These are phyloP conservation scores for Colletotrichum paranaense DNA, from an alignment of 2,329 filamentous ascomycete species.

Conservation along the genomic window DNA sequence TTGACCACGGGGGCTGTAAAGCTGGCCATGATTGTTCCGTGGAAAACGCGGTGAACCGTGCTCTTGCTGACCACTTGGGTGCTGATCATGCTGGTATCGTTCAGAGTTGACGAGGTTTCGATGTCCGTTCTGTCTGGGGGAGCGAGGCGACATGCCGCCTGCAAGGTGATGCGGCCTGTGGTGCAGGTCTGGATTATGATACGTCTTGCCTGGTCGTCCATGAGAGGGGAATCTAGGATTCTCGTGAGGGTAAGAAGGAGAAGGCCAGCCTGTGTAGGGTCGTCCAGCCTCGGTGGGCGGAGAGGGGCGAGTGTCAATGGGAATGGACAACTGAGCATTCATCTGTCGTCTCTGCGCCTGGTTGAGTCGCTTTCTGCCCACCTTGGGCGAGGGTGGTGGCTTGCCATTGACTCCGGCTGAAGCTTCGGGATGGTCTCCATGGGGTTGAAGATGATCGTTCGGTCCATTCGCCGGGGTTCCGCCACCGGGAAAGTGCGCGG, in stretches of 20 bases:
- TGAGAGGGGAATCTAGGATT: background rate
- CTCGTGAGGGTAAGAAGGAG: conserved; percentile 42
- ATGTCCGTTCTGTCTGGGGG: conserved; percentile 41
- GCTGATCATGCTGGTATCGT: conserved; percentile 15
- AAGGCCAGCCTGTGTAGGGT: conserved; percentile 42
- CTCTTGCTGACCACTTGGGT: conserved; percentile 4
- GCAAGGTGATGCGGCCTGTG: conserved; percentile 9
- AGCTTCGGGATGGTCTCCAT: background rate
- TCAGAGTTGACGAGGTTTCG: conserved; percentile 37
- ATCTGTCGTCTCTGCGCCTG: conserved; percentile 73
- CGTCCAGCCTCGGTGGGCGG: conserved; percentile 37
- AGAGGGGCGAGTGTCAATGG: conserved; percentile 60
- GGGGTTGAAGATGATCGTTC: background rate
- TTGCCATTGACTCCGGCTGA: conserved; percentile 51
- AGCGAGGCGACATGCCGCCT: conserved; percentile 7
- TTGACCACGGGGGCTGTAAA: conserved; percentile 45
- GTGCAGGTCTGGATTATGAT: conserved; percentile 5
- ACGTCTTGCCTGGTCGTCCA: background rate
- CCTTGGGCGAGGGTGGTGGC: conserved; percentile 40
- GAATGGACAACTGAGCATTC: conserved; percentile 68
- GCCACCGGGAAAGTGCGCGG: conserved; percentile 11
- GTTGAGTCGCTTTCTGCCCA: conserved; percentile 65
- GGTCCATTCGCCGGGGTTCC: background rate
- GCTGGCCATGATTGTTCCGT: conserved; percentile 39
- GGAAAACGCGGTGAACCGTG: conserved; percentile 12